Base-by-base conservation (phyloP, 129 eudicot genomes). In the Ambrosia artemisiifolia region DNA sequence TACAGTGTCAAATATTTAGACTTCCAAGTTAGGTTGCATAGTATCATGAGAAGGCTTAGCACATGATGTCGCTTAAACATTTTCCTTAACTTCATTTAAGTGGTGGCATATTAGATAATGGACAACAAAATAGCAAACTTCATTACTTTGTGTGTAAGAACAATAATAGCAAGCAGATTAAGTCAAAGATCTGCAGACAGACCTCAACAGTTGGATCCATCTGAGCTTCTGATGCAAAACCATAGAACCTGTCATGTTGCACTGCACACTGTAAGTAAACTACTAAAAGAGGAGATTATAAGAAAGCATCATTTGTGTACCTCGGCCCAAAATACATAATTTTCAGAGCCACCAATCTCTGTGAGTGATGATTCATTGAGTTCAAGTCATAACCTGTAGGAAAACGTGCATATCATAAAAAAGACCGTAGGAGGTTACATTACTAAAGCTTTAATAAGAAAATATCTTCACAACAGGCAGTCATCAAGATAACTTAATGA, bases 151-250 rank as follows among this genome's bases (percentile, higher is more conserved):
- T 54, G 33, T 34, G 38, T 7, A 18, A 33, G 28, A 28, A 44
- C 12, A 38, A 33, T 34, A 34, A 20, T 13, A 70, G 66, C 65
- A 72, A 81, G 75, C 49, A 66, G 19, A 74, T 49, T 55, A 78
- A 38, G 64, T 75, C 72, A 60, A 64, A 60, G 47, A 42, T 33
- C 35, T 13, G 62, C 7, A 56, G 65, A 50, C 69, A 44, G 65
- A 94, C 98, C 96, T 94, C 97, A 54, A 94, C 79, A 28, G 91
- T 94, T 65, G 98, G 98, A 68, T 94, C 98, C 97, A 86, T 88
- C 47, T 94, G 97, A 53, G 93, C 97, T 84, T 94, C 98, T 67
- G 98, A 88, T 48, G 95, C 95, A 88, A 94, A 94, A 72, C 98
- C 98, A 81, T 90, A 90, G 64, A 83, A 94, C 84, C 98, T 93